Evolutionary conservation across 1,284 basidiomycete genomes (phyloP).

Genomic region (Pseudozyma tsukubaensis): DNA sequence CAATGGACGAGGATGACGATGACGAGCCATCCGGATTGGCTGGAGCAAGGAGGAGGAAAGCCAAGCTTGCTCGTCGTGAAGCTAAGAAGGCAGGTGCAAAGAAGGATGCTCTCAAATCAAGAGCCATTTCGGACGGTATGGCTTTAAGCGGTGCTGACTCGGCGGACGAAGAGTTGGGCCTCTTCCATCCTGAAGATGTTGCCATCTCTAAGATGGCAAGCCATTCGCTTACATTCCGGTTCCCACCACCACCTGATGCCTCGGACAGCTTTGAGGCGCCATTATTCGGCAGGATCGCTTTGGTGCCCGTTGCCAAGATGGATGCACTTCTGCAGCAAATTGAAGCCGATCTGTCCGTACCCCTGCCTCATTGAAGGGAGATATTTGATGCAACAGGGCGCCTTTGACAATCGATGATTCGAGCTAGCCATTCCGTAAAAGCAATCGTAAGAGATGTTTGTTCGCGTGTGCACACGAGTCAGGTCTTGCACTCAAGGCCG

Average conservation of each 20-base stretch:
- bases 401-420: no score
- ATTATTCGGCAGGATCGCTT: slow-evolving; percentile 58
- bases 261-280: slow-evolving; percentile 63
- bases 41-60: slow-evolving; percentile 56
- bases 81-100: slow-evolving; percentile 50
- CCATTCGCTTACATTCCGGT: slow-evolving; percentile 61
- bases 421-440: no score
- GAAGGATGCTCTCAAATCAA: slow-evolving; percentile 37
- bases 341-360: slow-evolving; percentile 35
- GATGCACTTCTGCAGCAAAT: slow-evolving; percentile 37
- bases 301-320: slow-evolving; percentile 54
- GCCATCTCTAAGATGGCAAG: slow-evolving; percentile 53
- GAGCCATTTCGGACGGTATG: slow-evolving; percentile 42
- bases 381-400: no score
- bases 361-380: slow-evolving; percentile 24
- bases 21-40: slow-evolving; percentile 55
- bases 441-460: no score
- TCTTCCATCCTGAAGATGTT: slow-evolving; percentile 67
- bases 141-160: slow-evolving; percentile 14
- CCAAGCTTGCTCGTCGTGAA: slow-evolving; percentile 42
- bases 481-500: no score
- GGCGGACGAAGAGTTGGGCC: slow-evolving; percentile 53
- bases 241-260: slow-evolving; percentile 62
- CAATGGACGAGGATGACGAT: slow-evolving; percentile 57
- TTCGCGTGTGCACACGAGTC: no score